Evolutionary conservation across 805 yeast species (phyloP), one percentile per base, ranked within the genome.

Genomic region (Candida andamanensis): DNA sequence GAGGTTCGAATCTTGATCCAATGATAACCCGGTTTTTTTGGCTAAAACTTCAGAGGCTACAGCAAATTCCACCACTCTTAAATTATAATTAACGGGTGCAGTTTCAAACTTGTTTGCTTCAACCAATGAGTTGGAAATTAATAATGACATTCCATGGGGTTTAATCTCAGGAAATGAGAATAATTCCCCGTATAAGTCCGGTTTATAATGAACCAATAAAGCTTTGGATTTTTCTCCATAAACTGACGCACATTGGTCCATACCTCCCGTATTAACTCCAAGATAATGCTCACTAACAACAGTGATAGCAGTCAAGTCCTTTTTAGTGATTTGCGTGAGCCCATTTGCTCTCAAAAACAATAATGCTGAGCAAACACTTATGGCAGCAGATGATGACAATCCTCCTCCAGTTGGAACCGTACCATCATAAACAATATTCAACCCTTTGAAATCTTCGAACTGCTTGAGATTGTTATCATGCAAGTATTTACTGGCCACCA

Each of bases 201-300:
- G 87, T 39, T 68, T 65, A 57, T 80, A 80, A 42, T 72, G 73
- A 13, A 80, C 74, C 42, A 70, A 67, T 33, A 80, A 54, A 2
- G 80, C 80, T 41, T 80, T 74, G 37, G 64, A 67, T 25, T 54
- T 58, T 45, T 70, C 75, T 14, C 87, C 86, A 42, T 71, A 78
- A 15, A 81, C 67, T 0, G 82, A 74, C 3, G 86, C 87, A 29
- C 80, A 70, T 56, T 80, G 87, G 50, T 80, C 87, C 82, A 80
- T 74, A 24, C 87, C 86, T n/a, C 87, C 89, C 21, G 80, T 76
- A 50, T 77, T 80, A 32, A 80, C 82, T 21, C 87, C 87, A 22
- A 80, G 76, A 33, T 74, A 74, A 54, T 79, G 84, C 49, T 80
- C 87, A 24, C 79, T 74, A 4, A 72, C 74, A 25, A 76, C 78